Base-by-base conservation (phyloP, 192 early-diverging fungal genomes). In the Backusella macrospora region DNA sequence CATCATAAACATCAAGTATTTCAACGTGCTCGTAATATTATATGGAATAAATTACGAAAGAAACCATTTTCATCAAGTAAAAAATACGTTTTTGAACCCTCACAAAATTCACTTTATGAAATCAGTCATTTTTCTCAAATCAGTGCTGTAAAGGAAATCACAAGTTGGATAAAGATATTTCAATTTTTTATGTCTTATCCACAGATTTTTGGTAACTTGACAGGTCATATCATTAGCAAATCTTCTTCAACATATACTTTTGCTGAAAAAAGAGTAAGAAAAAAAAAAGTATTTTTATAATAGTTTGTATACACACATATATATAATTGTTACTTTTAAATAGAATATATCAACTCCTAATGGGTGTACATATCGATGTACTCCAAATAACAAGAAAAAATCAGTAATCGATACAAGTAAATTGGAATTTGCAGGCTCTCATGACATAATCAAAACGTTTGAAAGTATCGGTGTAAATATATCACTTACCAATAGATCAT, bases 151-250 rank as follows among this genome's bases (percentile, higher is more conserved):
- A 46, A 68, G 23, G 45, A 68, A 4, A 68, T 26, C 29, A 45
- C 43, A 29, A 68, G 43, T 8, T 68, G 67, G 67, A 68, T 68
- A 18, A 68, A 47, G 13, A 68, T 68, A 15, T 68, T 68, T 23
- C 23, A 34, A 15, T 68, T 68, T 16, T 46, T 68, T 43, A 68
- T 68, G 67, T 16, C 13, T 4, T 34, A 68, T 34, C 67, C 67
- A 12, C 42, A 68, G 26, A 42, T 47, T 13, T 68, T 47, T 68
- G 40, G 38, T 18, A 42, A 38, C 13, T 43, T 66, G 40, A 66
- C 65, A 66, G 18, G 40, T 26, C 52, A 59, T 26, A 59, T 9
- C 23, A 59, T 59, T 18, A 59, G 13, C 4, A 26, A 23, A 59
- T 26, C 52, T 0, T 26, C 13, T 59, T 23, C 29, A 34, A 34